Percentiles rank a stretch among this genome's conserved stretches.
Evolutionary conservation across 306 rosid species (phyloP).

Genomic region (Oemleria cerasiformis): DNA sequence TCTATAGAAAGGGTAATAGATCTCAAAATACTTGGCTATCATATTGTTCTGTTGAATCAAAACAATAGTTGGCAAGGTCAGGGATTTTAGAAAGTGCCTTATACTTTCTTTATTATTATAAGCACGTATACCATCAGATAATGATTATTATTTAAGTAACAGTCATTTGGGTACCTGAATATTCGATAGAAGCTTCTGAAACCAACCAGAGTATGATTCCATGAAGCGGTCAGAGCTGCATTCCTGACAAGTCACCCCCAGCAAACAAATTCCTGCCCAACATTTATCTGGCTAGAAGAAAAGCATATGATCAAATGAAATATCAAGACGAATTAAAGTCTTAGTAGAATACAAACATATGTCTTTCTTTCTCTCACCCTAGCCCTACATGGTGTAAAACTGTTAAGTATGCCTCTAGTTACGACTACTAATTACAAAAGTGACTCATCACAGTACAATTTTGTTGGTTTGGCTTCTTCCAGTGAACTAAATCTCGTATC

Average conservation of each 20-base stretch:
- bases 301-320: slow-evolving; percentile 20
- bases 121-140: background rate
- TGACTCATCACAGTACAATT: background rate
- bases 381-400: background rate
- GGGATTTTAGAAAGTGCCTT: background rate
- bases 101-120: background rate
- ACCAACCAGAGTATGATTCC: slow-evolving; percentile 65
- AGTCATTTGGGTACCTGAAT: slow-evolving; percentile 54
- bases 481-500: background rate
- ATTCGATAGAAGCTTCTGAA: slow-evolving; percentile 49
- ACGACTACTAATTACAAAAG: background rate
- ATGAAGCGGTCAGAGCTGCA: slow-evolving; percentile 67
- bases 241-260: slow-evolving; percentile 79
- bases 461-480: background rate
- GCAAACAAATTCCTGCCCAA: slow-evolving; percentile 79
- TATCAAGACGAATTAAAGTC: background rate
- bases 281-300: slow-evolving; percentile 82
- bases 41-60: background rate
- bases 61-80: slow-evolving; percentile 10
- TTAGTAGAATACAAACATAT: slow-evolving; percentile 1
- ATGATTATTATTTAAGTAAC: background rate
- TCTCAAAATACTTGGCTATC: background rate
- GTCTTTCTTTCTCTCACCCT: background rate
- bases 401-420: background rate
- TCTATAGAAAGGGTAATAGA: background rate